These are phyloP conservation scores for Pyropia yezoensis DNA, from an alignment of 23 red algal species.

Conservation along the genomic window DNA sequence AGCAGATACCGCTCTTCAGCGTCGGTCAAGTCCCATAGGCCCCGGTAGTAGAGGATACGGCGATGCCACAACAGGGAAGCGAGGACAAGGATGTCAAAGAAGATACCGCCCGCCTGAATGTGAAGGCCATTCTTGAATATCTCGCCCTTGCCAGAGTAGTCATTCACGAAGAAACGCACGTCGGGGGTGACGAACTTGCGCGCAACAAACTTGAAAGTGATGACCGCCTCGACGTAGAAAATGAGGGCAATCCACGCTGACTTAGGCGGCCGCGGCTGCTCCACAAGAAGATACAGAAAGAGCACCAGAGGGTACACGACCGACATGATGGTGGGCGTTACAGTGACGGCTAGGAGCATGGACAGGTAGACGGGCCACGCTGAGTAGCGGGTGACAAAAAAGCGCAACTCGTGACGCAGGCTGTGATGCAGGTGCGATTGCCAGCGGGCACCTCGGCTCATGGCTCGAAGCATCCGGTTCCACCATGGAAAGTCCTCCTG, in stretches of 20 bases:
- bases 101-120: constrained; percentile 20
- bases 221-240: constrained; percentile 27
- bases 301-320: constrained; percentile 39
- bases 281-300: constrained; percentile 39
- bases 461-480: constrained; percentile 1
- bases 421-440: background rate
- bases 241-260: constrained; percentile 28
- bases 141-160: constrained; percentile 3
- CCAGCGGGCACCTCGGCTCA: constrained; percentile 11
- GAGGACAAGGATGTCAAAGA: constrained; percentile 43
- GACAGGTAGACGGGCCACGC: constrained; percentile 36
- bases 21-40: constrained; percentile 29
- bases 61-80: constrained; percentile 24
- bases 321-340: constrained; percentile 27
- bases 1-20: constrained; percentile 8
- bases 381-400: constrained; percentile 24
- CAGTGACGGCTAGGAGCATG: constrained; percentile 28
- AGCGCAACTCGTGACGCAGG: constrained; percentile 1
- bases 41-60: constrained; percentile 15
- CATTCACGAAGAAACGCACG: constrained; percentile 19
- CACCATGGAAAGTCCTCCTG: no score
- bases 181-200: constrained; percentile 8
- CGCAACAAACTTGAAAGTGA: constrained; percentile 29
- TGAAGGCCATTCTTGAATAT: no score
- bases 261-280: constrained; percentile 36